Percentiles rank a stretch among this genome's conserved stretches.
Evolutionary conservation across 768 basidiomycete species (phyloP).

Genomic region (Kwoniella dendrophila): DNA sequence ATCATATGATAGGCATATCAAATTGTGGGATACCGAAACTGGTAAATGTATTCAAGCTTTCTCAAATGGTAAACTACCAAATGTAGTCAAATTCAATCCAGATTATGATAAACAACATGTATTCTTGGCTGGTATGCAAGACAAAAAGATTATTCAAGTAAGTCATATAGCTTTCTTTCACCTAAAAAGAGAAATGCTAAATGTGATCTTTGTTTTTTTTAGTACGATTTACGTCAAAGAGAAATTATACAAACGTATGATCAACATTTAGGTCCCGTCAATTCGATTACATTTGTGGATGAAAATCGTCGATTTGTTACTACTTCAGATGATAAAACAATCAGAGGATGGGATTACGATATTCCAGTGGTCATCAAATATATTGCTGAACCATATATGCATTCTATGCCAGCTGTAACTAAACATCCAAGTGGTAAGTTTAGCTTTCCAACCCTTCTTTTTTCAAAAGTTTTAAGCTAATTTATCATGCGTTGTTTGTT

Average conservation of each 20-base stretch:
- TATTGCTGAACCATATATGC: constrained; percentile 98
- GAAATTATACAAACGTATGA: constrained; percentile 99
- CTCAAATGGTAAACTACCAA: constrained; percentile 95
- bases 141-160: constrained; percentile 99
- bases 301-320: constrained; percentile 97
- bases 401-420: constrained; percentile 98
- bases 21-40: constrained; percentile 99
- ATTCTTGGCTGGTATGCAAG: constrained; percentile 97
- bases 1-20: constrained; percentile 95
- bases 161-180: constrained; percentile 30
- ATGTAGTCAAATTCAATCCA: constrained; percentile 92
- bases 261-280: constrained; percentile 96
- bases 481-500: not conserved
- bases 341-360: constrained; percentile 98
- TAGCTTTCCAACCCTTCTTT: not conserved
- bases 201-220: constrained; percentile 7
- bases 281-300: constrained; percentile 98
- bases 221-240: constrained; percentile 94
- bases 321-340: constrained; percentile 98
- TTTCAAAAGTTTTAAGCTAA: not conserved
- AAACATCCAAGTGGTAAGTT: constrained; percentile 88
- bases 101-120: constrained; percentile 94
- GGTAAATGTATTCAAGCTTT: constrained; percentile 94
- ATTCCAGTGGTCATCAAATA: constrained; percentile 99
- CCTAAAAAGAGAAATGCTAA: not conserved